Conservation (phyloP, 2,329 filamentous ascomycete genomes). For the Didymella sp. region DNA sequence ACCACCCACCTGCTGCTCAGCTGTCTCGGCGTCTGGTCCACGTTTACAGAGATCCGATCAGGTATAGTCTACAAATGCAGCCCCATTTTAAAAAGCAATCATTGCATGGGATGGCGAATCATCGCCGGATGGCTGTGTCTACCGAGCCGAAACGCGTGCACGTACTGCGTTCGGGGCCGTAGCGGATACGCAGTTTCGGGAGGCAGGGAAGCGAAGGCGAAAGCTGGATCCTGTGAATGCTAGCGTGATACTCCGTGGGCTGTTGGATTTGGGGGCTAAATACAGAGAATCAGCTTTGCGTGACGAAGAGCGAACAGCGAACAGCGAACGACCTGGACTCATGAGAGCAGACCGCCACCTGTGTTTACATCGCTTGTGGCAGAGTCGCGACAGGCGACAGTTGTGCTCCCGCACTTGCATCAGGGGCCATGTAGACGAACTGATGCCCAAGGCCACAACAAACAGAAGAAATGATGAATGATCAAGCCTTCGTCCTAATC, state of each 20-base stretch:
- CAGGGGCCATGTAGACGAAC: slow-evolving; percentile 24
- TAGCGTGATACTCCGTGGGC: slow-evolving; percentile 24
- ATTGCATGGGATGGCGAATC: slow-evolving; percentile 32
- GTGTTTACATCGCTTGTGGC: slow-evolving; percentile 25
- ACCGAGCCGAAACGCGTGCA: slow-evolving; percentile 21
- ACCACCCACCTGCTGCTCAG: slow-evolving; percentile 28
- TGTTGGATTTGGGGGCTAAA: slow-evolving; percentile 36
- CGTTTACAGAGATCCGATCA: slow-evolving; percentile 30
- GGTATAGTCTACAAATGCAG: slow-evolving; percentile 31
- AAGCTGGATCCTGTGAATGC: slow-evolving; percentile 21
- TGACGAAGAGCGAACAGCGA: slow-evolving; percentile 20
- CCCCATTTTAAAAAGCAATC: slow-evolving; percentile 38
- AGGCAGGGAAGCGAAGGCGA: slow-evolving; percentile 18
- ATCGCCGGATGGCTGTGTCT: slow-evolving; percentile 29
- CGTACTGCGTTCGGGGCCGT: slow-evolving; percentile 24
- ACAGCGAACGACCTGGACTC: slow-evolving; percentile 20
- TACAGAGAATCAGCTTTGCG: slow-evolving; percentile 1
- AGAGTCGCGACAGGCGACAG: slow-evolving; percentile 20
- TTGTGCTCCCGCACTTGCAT: slow-evolving; percentile 39
- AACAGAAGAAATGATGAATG: slow-evolving; percentile 31
- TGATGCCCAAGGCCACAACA: slow-evolving; percentile 14
- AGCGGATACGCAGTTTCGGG: slow-evolving; percentile 23
- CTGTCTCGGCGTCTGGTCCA: slow-evolving; percentile 37
- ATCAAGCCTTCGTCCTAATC: slow-evolving; percentile 26
- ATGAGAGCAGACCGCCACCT: slow-evolving; percentile 18